These are phyloP conservation scores for Funneliformis geosporum DNA, from an alignment of 192 early-diverging fungal genomes.

Conservation along the genomic window DNA sequence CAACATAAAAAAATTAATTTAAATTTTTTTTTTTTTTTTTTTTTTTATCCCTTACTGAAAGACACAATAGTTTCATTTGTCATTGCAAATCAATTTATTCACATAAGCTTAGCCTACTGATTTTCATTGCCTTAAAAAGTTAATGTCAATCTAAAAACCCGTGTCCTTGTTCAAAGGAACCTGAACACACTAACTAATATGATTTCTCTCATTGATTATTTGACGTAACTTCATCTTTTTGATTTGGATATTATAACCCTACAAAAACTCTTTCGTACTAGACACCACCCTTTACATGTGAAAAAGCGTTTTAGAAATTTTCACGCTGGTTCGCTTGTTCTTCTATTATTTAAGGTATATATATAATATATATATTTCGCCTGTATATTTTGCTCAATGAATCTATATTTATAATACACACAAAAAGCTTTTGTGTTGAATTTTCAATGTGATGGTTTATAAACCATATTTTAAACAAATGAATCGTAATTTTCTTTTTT, in stretches of 20 bases:
- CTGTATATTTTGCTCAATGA: background rate
- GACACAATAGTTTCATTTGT: background rate
- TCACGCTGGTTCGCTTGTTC: background rate
- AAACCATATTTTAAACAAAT: background rate
- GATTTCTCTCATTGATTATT: background rate
- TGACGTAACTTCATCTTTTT: background rate
- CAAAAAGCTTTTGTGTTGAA: background rate
- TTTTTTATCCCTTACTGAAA: background rate
- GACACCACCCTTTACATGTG: background rate
- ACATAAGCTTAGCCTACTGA: background rate
- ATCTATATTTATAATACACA: background rate
- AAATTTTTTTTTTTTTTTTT: too few relatives aligned
- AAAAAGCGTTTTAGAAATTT: background rate
- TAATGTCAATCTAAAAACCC: background rate
- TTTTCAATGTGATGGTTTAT: background rate
- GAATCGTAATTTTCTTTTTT: background rate
- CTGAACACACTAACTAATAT: background rate
- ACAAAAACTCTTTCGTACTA: background rate
- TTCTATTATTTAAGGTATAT: background rate
- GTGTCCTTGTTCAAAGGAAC: background rate
- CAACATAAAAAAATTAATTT: too few relatives aligned
- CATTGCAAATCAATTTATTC: background rate
- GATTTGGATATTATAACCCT: background rate
- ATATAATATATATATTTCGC: background rate
- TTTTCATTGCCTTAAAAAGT: background rate